These are phyloP conservation scores for Neurospora terricola DNA, from an alignment of 495 filamentous ascomycete species.

Conservation along the genomic window DNA sequence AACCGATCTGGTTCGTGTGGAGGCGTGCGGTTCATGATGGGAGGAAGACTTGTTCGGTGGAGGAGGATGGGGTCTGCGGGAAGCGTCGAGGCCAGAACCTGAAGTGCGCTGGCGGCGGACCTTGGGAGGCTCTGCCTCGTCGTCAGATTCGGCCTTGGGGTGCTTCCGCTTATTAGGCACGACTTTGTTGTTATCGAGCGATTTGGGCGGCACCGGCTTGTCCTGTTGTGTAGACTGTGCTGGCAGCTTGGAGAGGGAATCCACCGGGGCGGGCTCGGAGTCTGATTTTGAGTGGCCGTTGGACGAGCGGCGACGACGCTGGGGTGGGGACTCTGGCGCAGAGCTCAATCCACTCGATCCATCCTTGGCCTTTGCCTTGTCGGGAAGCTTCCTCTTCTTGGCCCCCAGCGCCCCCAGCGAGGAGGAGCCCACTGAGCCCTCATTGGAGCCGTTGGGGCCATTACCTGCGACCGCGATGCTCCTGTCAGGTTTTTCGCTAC, in stretches of 20 bases:
- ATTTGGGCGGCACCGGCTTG: conserved; percentile 20
- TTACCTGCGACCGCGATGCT: conserved; percentile 10
- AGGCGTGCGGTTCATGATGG: conserved; percentile 26
- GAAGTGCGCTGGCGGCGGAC: conserved; percentile 36
- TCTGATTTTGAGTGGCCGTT: conserved; percentile 35
- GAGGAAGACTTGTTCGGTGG: conserved; percentile 7
- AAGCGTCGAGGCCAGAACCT: conserved; percentile 31
- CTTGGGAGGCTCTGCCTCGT: conserved; percentile 38
- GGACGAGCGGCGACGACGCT: conserved; percentile 31
- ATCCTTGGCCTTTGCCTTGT: conserved; percentile 34
- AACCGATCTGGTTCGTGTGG: conserved; percentile 46
- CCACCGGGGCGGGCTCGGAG: conserved; percentile 32
- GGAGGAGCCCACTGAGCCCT: conserved; percentile 7
- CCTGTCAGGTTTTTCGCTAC: conserved; percentile 21
- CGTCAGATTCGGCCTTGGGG: conserved; percentile 36
- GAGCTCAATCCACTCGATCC: conserved; percentile 45
- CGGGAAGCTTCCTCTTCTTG: conserved; percentile 41
- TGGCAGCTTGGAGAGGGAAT: conserved; percentile 22
- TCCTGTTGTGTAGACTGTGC: conserved; percentile 17
- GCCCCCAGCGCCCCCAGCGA: conserved; percentile 17
- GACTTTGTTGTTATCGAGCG: conserved; percentile 21
- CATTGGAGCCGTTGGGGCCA: conserved; percentile 2
- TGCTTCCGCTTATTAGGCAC: conserved; percentile 36
- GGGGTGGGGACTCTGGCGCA: conserved; percentile 39
- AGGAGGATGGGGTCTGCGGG: conserved; percentile 19